A percentile compares a stretch with the other conserved stretches of the same genome.
phyloP scores from a whole-genome alignment of 2,329 filamentous ascomycete genomes.

The Biscogniauxia mediterranea region DNA sequence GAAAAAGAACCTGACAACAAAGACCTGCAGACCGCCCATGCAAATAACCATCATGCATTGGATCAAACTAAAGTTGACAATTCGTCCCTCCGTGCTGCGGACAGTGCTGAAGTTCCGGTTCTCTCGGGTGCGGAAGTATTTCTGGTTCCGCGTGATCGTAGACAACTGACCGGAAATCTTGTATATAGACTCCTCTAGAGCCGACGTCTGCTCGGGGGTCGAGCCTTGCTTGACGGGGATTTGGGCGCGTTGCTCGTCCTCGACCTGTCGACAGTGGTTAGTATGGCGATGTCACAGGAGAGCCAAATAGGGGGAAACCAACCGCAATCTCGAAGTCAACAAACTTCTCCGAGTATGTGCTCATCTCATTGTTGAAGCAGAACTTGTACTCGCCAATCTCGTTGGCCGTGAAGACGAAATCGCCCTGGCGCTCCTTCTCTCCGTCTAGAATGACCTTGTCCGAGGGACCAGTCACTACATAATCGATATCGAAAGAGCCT shows the following conservation, averaged over 20 bases:
- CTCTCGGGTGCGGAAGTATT: slow-evolving; percentile 98
- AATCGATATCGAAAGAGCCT: slow-evolving; percentile 96
- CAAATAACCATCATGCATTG: slow-evolving; percentile 88
- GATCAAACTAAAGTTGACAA: slow-evolving; percentile 96
- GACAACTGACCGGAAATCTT: slow-evolving; percentile 91
- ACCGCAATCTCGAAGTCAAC: slow-evolving; percentile 98
- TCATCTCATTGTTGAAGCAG: slow-evolving; percentile 99
- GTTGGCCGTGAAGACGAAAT: slow-evolving; percentile 96
- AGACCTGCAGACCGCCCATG: slow-evolving; percentile 96
- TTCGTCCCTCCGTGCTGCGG: slow-evolving; percentile 88
- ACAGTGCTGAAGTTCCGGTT: slow-evolving; percentile 99
- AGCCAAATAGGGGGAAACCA: slow-evolving; percentile 35
- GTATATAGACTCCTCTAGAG: slow-evolving; percentile 90
- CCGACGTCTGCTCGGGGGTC: slow-evolving; percentile 81
- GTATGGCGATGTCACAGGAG: slow-evolving; percentile 4
- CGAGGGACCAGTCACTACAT: slow-evolving; percentile 78
- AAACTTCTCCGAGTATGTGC: slow-evolving; percentile 93
- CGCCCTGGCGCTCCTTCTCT: slow-evolving; percentile 88
- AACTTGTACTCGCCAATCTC: slow-evolving; percentile 88
- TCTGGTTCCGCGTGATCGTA: slow-evolving; percentile 94
- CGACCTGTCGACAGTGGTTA: slow-evolving; percentile 22
- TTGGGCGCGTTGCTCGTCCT: slow-evolving; percentile 30
- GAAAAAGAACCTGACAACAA: slow-evolving; percentile 98
- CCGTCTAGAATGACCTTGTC: slow-evolving; percentile 81
- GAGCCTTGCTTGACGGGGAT: slow-evolving; percentile 38